A percentile compares a stretch with the other conserved stretches of the same genome.
phyloP scores from a whole-genome alignment of 2,329 filamentous ascomycete genomes.

The Aciculosporium take region DNA sequence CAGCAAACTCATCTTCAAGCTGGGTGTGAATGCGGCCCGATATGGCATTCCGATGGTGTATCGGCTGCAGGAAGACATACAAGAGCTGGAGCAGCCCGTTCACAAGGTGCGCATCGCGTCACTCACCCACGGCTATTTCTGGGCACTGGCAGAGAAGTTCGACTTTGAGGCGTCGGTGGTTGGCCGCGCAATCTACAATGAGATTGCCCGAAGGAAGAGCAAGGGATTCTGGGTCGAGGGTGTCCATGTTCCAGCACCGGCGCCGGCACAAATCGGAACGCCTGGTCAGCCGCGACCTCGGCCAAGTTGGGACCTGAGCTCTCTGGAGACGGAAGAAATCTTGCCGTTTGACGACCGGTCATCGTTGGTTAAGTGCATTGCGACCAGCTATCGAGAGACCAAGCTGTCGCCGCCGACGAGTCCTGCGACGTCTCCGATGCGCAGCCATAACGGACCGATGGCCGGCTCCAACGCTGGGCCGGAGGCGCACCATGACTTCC shows the following conservation, averaged over 20 bases:
- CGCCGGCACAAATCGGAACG: conserved; percentile 45
- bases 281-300: conserved; percentile 31
- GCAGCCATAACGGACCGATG: conserved; percentile 47
- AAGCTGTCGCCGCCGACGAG: conserved; percentile 52
- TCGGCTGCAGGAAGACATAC: conserved; percentile 72
- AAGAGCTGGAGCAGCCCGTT: conserved; percentile 46
- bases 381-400: conserved; percentile 51
- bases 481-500: conserved; percentile 22
- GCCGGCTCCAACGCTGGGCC: conserved; percentile 33
- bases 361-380: conserved; percentile 60
- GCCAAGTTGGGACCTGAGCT: conserved; percentile 33
- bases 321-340: conserved; percentile 48
- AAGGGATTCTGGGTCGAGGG: conserved; percentile 68
- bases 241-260: conserved; percentile 54
- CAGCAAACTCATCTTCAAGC: conserved; percentile 53
- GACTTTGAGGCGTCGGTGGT: conserved; percentile 56
- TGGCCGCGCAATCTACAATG: conserved; percentile 57
- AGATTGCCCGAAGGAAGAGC: conserved; percentile 59
- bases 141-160: conserved; percentile 63
- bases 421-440: conserved; percentile 54
- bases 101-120: conserved; percentile 70
- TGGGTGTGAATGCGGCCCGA: conserved; percentile 70
- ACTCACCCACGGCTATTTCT: conserved; percentile 80
- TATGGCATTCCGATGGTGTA: conserved; percentile 81
- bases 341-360: conserved; percentile 62